Evolutionary conservation across 208 protist species (phyloP).

Genomic region (Crithidia expoeki): DNA sequence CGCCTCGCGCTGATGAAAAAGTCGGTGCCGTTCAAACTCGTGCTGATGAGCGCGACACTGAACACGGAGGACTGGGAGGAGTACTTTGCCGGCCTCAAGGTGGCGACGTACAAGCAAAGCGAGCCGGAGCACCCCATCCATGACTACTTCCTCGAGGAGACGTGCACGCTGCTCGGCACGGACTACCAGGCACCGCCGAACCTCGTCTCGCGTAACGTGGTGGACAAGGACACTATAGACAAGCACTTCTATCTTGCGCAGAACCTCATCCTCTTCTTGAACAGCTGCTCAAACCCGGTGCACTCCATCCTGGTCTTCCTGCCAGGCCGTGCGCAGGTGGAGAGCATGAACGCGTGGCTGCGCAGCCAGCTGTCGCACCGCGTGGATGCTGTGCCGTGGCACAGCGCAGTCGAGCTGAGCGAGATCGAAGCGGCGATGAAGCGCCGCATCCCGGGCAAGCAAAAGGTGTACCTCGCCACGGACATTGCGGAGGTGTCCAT

Average conservation of each 20-base stretch:
- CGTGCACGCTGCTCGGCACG: conserved; percentile 63
- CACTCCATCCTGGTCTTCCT: conserved; percentile 95
- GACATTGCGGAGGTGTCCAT: conserved; percentile 97
- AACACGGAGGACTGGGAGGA: conserved; percentile 85
- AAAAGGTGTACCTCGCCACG: conserved; percentile 95
- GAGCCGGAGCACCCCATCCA: conserved; percentile 80
- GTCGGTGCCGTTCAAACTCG: conserved; percentile 64
- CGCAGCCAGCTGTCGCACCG: conserved; percentile 56
- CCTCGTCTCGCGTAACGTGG: conserved; percentile 39
- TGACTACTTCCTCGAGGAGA: conserved; percentile 88
- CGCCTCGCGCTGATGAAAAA: conserved; percentile 69
- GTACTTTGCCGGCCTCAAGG: conserved; percentile 84
- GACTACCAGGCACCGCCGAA: conserved; percentile 49
- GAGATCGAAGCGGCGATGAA: conserved; percentile 91
- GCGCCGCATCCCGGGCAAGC: conserved; percentile 64
- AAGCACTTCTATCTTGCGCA: conserved; percentile 70
- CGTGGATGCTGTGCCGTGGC: conserved; percentile 82
- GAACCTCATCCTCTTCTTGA: conserved; percentile 68
- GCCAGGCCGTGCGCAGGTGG: conserved; percentile 81
- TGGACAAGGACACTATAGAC: conserved; percentile 62
- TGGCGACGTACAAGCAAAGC: conserved; percentile 81
- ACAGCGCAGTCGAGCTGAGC: conserved; percentile 81
- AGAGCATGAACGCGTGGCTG: conserved; percentile 55
- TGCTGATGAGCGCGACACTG: conserved; percentile 93
- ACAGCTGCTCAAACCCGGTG: conserved; percentile 48